Conservation (phyloP, 768 basidiomycete species). For the Saitozyma podzolica region DNA sequence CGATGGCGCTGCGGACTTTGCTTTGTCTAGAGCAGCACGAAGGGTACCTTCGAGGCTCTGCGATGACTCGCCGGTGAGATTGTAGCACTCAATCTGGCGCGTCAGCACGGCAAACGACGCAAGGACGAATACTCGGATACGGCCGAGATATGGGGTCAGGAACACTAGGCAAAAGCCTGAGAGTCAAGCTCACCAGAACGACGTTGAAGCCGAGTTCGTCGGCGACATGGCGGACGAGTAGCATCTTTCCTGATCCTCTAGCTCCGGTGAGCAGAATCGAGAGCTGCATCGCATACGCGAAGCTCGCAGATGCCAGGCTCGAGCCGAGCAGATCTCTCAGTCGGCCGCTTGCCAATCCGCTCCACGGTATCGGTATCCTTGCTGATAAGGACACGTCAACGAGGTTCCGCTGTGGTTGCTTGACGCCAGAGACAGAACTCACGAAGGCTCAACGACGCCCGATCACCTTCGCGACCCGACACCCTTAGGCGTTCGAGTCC, state of each 20-base stretch:
- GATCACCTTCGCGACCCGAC: slow-evolving; percentile 58
- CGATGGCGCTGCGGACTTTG: slow-evolving; percentile 76
- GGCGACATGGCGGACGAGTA: slow-evolving; percentile 57
- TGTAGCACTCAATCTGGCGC: slow-evolving; percentile 78
- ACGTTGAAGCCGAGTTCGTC: slow-evolving; percentile 69
- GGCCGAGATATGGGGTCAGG: slow-evolving; percentile 55
- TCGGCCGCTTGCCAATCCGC: no score
- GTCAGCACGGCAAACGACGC: no score
- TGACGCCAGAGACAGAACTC: slow-evolving; percentile 24
- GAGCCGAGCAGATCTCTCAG: no score
- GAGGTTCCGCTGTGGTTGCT: not conserved
- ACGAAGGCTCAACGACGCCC: slow-evolving; percentile 61
- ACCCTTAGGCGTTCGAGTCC: slow-evolving; percentile 69
- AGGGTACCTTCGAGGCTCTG: slow-evolving; percentile 72
- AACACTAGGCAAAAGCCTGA: not conserved
- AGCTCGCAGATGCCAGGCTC: not conserved
- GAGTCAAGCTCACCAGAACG: slow-evolving; percentile 62
- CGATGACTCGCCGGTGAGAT: slow-evolving; percentile 74
- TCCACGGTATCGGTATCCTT: no score
- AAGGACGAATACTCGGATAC: no score
- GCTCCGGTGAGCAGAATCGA: slow-evolving; percentile 76
- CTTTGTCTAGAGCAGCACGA: slow-evolving; percentile 72
- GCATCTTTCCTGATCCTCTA: slow-evolving; percentile 78
- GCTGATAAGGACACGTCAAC: no score
- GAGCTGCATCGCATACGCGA: slow-evolving; percentile 53